phyloP scores from a whole-genome alignment of 306 rosid genomes.

The Castanea sativa region DNA sequence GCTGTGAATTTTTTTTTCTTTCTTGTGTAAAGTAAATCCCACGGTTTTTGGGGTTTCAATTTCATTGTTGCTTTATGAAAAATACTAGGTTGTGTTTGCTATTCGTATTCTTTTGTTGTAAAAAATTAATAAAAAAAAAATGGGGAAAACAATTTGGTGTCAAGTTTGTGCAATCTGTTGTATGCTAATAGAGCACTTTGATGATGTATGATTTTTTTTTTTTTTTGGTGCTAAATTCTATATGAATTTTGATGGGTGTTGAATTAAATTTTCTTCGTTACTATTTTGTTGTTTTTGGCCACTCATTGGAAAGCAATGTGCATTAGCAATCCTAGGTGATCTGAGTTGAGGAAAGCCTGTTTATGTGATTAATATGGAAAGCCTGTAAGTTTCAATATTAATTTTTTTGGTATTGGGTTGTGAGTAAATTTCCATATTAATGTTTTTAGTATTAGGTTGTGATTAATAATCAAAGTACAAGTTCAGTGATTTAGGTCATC shows the following conservation, averaged over 20 bases:
- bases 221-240: not conserved
- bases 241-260: not conserved
- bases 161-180: not conserved
- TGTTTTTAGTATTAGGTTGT: not conserved
- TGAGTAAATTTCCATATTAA: not conserved
- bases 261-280: no score
- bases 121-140: no score
- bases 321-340: no score
- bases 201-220: not conserved
- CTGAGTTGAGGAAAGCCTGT: no score
- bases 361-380: no score
- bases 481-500: not conserved
- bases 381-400: no score
- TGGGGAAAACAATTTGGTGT: not conserved
- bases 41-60: not conserved
- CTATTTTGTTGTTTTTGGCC: no score
- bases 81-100: not conserved
- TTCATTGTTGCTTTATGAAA: not conserved
- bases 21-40: not conserved
- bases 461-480: not conserved
- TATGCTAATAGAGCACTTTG: not conserved
- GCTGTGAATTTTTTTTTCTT: not conserved
- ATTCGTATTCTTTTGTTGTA: not conserved
- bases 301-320: no score
- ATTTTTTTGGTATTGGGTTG: no score